Conservation (phyloP, 306 rosid genomes). For the Cucumis cinereus region DNA sequence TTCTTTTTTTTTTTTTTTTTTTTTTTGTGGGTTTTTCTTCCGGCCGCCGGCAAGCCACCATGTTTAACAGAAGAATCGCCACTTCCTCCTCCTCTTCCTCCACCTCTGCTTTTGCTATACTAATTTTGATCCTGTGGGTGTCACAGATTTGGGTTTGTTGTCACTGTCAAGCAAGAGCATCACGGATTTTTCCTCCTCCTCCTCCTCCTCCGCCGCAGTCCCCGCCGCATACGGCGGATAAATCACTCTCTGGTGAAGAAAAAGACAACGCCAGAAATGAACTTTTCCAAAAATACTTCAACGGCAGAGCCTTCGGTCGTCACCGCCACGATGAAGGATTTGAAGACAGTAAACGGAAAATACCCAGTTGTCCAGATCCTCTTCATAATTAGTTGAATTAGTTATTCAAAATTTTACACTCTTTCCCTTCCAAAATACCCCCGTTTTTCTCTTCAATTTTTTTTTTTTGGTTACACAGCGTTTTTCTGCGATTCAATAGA, state of each 20-base stretch:
- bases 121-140: constrained; percentile 18
- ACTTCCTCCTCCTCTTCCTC: neutral
- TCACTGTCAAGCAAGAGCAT: constrained; percentile 38
- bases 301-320: constrained; percentile 22
- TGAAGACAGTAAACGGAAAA: constrained; percentile 53
- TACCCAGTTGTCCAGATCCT: constrained; percentile 98
- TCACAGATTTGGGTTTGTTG: constrained; percentile 40
- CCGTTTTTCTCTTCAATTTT: constrained; percentile 56
- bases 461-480: constrained; percentile 4
- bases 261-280: constrained; percentile 17
- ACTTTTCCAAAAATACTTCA: constrained; percentile 42
- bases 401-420: constrained; percentile 20
- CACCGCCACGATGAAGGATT: constrained; percentile 26
- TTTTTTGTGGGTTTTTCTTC: neutral
- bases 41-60: neutral
- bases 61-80: neutral
- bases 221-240: neutral
- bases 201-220: neutral
- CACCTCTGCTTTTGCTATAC: neutral
- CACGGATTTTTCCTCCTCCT: constrained; percentile 15
- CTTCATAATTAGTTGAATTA: constrained; percentile 65
- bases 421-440: constrained; percentile 53
- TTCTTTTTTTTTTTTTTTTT: neutral
- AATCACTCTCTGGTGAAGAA: neutral
- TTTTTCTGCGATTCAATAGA: constrained; percentile 20